These are phyloP conservation scores for Vitis hybrid DNA, from an alignment of 177 flowering plant genomes.

Conservation along the genomic window DNA sequence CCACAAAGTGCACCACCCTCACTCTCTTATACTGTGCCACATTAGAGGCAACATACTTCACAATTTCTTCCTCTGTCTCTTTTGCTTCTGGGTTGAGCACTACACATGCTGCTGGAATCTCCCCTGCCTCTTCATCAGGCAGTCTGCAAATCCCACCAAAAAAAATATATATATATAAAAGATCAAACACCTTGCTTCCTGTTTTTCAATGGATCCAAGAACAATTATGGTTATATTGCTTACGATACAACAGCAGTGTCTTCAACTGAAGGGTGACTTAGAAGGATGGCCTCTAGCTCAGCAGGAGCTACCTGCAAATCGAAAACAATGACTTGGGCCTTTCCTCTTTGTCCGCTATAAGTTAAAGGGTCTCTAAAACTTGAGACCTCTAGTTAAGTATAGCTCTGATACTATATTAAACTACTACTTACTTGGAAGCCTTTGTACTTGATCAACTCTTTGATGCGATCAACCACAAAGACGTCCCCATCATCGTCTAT, in stretches of 20 bases:
- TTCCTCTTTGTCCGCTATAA: no score
- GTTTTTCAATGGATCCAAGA: no score
- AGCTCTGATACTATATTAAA: no score
- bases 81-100: slow-evolving; percentile 59
- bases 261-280: slow-evolving; percentile 79
- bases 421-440: slow-evolving; percentile 76
- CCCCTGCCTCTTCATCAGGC: slow-evolving; percentile 95
- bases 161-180: neutral
- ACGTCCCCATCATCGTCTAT: slow-evolving; percentile 92
- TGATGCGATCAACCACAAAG: slow-evolving; percentile 89
- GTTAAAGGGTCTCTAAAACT: no score
- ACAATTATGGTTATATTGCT: slow-evolving; percentile 14
- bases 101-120: slow-evolving; percentile 92
- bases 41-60: slow-evolving; percentile 71
- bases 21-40: slow-evolving; percentile 83
- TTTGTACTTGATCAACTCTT: slow-evolving; percentile 94
- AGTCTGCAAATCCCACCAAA: slow-evolving; percentile 34
- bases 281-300: slow-evolving; percentile 87
- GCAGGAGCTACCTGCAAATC: slow-evolving; percentile 92
- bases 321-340: neutral
- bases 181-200: neutral
- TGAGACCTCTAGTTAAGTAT: no score
- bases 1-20: slow-evolving; percentile 70
- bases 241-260: slow-evolving; percentile 95
- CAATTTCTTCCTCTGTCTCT: slow-evolving; percentile 74